Evolutionary conservation across 1,284 basidiomycete genomes (phyloP), one percentile per base, ranked within the genome.

Genomic region (Ustilago shanxiensis): DNA sequence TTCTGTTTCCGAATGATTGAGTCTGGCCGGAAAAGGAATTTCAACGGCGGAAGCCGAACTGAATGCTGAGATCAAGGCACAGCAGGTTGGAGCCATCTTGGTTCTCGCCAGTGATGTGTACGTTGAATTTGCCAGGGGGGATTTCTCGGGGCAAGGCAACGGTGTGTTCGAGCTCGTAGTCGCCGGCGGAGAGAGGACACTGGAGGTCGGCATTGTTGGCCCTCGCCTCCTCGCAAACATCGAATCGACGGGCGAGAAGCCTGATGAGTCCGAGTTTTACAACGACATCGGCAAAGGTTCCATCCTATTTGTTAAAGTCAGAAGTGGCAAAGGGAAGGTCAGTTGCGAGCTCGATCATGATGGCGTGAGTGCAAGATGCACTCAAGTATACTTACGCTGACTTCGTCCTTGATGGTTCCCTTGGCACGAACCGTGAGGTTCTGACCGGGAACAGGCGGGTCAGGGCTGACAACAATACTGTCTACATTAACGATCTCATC

Each of bases 51-150:
- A 69, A 69, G 29, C 70, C 66, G 71, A 89, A 89, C 79, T 88
- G 90, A 59, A 95, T 91, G 62, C 67, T 71, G 53, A 98, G 88
- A 79, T 95, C 88, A 74, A 95, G 87, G 87, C 95, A 98, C 47
- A 93, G 81, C 88, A 97, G 87, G 69, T 92, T 90, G 0, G 92
- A 91, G 1, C 95, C 94, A 0, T 92, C 90, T n/a, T 81, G 89
- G 1, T 93, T 95, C 83, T 90, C 93, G 1, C 91, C 95, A 8
- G 88, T 86, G 24, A 95, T 90, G 49, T 89, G 86, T 60, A 99
- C 91, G 9, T 82, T 87, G 88, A 98, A 98, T 86, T 94, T 96
- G 87, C 81, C 80, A 5, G 82, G 83, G 16, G 81, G 83, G 49
- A 85, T 84, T 58, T 83, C 78, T n/a, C 67, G 63, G 18, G 84